Base-by-base conservation (phyloP, 139 green algal genomes). In the Ettlia oleoabundans region DNA sequence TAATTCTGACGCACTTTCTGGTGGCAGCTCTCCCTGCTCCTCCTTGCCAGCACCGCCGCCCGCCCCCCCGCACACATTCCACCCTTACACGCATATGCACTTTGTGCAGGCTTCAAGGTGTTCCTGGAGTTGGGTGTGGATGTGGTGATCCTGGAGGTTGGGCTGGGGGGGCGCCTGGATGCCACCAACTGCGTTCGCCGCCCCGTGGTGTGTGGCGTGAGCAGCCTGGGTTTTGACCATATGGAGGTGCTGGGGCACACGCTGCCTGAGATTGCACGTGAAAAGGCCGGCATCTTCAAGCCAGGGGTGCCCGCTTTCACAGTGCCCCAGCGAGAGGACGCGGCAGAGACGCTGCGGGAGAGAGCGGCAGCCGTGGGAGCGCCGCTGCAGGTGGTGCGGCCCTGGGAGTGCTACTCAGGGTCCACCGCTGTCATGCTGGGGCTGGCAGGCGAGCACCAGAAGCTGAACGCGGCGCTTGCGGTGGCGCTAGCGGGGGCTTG, bases 231-330 rank as follows among this genome's bases (percentile, higher is more conserved):
- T 26, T 95, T 96, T 58, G 97, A 99, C 86, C 97, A 99, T 90
- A 95, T 97, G 89, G 95, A 98, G 77, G 76, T 98, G 42, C 88
- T 98, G 63, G 96, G 96, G 0, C 55, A 98, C 91, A 99, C 97
- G 0, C 83, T 99, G 78, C 86, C 87, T 41, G 85, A 94, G 55
- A 99, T 99, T 78, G 97, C 97, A 3, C 38, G 80, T 7, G 97
- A 99, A 78, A 99, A 99, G 90, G 97, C 93, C 4, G 96, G 96
- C 67, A 98, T 99, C 77, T 91, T 99, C 68, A 96, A 98, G 88
- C 18, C 71, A 0, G 85, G 89, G 13, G 63, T 78, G 13, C 90
- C 93, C 0, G 94, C 91, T 3, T 90, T 97, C 65, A 98, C 93
- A 5, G 90, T 93, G 47, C 83, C 87, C 38, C 97, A 99, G 84